phyloP scores from a whole-genome alignment of 192 early-diverging fungal species.

The Coemansia sp. region DNA sequence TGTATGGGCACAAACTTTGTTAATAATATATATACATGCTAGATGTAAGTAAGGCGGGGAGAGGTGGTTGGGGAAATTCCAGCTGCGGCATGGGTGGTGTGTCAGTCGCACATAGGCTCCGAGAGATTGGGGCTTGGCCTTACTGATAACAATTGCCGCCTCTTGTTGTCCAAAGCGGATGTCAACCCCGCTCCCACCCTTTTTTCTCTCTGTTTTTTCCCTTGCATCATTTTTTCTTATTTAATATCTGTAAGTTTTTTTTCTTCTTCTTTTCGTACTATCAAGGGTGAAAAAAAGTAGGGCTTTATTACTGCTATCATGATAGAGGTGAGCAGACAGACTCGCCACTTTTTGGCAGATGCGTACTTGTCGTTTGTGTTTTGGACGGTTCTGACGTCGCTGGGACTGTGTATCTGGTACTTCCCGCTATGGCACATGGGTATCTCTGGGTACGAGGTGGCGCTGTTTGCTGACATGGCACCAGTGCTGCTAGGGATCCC shows the following conservation, averaged over 20 bases:
- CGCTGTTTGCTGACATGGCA: slow-evolving; percentile 64
- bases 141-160: not conserved
- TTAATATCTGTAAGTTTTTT: not conserved
- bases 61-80: not conserved
- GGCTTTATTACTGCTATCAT: not conserved
- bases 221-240: not conserved
- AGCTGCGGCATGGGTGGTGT: not conserved
- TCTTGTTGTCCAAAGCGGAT: not conserved
- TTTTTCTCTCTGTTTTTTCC: slow-evolving; percentile 12
- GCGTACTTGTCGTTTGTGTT: slow-evolving; percentile 75
- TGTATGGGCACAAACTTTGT: too few relatives aligned
- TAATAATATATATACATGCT: too few relatives aligned
- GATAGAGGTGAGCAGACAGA: slow-evolving; percentile 7
- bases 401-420: slow-evolving; percentile 75
- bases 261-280: not conserved
- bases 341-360: slow-evolving; percentile 62
- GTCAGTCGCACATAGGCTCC: not conserved
- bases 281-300: not conserved
- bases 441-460: slow-evolving; percentile 77
- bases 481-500: slow-evolving; percentile 64
- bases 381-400: slow-evolving; percentile 80
- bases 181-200: not conserved
- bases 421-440: slow-evolving; percentile 88
- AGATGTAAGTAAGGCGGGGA: too few relatives aligned
- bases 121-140: not conserved